These are phyloP conservation scores for Nakaseomyces sp. DNA, from an alignment of 1,139 yeast genomes.

Conservation along the genomic window DNA sequence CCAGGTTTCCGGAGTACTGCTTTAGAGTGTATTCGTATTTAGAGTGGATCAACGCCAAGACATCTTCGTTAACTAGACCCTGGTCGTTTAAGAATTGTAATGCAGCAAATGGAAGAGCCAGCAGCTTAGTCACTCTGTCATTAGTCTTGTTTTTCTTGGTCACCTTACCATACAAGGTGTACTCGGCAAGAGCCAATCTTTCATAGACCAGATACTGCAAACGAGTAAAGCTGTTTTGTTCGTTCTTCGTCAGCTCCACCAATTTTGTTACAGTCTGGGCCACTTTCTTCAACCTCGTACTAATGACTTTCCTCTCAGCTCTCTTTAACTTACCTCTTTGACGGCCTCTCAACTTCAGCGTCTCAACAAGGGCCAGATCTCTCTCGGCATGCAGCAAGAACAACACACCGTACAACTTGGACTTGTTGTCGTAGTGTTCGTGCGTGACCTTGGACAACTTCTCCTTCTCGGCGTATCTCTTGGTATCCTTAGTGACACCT, in stretches of 20 bases:
- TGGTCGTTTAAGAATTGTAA: slow-evolving; percentile 15
- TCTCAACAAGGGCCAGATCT: slow-evolving; percentile 26
- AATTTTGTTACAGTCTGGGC: slow-evolving; percentile 39
- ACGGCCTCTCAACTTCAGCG: slow-evolving; percentile 25
- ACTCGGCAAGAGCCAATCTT: slow-evolving; percentile 50
- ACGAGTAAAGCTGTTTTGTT: slow-evolving; percentile 30
- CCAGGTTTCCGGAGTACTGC: slow-evolving; percentile 21
- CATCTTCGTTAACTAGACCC: slow-evolving; percentile 12
- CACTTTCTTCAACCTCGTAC: slow-evolving; percentile 64
- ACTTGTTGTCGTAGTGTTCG: slow-evolving; percentile 25
- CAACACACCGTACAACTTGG: slow-evolving; percentile 25
- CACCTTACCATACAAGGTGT: slow-evolving; percentile 36
- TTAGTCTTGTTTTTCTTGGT: slow-evolving; percentile 43
- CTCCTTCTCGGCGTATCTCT: slow-evolving; percentile 23
- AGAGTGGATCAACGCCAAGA: slow-evolving; percentile 17
- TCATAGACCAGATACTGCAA: slow-evolving; percentile 56
- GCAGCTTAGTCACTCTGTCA: slow-evolving; percentile 17
- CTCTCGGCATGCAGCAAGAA: slow-evolving; percentile 27
- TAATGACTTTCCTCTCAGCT: slow-evolving; percentile 41
- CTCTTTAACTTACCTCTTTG: slow-evolving; percentile 27
- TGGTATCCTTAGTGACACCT: slow-evolving; percentile 27
- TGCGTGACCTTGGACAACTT: slow-evolving; percentile 18
- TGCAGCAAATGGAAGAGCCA: slow-evolving; percentile 23
- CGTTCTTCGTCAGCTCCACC: slow-evolving; percentile 36
- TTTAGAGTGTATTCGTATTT: slow-evolving; percentile 27